Evolutionary conservation across 257 asterid genomes (phyloP).

Genomic region (Solanum verrucosum): DNA sequence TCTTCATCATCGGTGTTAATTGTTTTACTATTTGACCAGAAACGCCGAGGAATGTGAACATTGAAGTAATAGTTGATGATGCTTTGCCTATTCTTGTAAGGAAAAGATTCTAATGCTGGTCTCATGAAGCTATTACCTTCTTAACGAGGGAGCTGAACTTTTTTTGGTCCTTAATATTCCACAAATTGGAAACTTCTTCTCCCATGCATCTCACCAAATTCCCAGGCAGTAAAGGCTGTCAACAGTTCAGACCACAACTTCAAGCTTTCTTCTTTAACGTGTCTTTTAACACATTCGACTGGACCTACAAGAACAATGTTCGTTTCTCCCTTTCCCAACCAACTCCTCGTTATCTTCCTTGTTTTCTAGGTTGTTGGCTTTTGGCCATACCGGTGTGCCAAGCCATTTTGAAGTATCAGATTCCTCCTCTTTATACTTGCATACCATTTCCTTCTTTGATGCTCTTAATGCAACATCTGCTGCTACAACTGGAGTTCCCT

Average conservation of each 20-base stretch:
- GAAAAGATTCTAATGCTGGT: conserved; percentile 8
- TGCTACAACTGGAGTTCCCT: neutral
- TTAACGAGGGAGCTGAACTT: conserved; percentile 5
- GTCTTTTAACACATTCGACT: conserved; percentile 11
- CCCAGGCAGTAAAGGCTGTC: conserved; percentile 10
- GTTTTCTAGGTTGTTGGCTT: neutral
- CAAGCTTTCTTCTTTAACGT: conserved; percentile 2
- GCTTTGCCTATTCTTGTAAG: neutral
- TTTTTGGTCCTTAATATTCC: conserved; percentile 12
- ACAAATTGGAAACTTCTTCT: conserved; percentile 1
- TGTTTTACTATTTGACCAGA: neutral
- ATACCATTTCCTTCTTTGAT: neutral
- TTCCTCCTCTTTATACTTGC: neutral
- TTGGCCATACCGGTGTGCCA: conserved; percentile 14
- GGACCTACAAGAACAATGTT: neutral
- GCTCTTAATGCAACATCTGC: neutral
- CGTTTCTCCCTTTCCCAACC: conserved; percentile 12
- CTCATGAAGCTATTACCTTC: neutral
- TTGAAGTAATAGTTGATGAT: conserved; percentile 20
- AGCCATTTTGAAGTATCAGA: conserved; percentile 5
- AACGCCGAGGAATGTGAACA: conserved; percentile 5
- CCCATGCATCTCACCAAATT: conserved; percentile 23
- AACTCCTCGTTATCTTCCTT: neutral
- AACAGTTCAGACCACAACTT: conserved; percentile 14
- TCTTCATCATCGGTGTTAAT: conserved; percentile 18